A percentile compares a stretch with the other conserved stretches of the same genome.
Evolutionary conservation across 2,329 filamentous ascomycete species (phyloP).

Genomic region (Neodidymelliopsis sp.): DNA sequence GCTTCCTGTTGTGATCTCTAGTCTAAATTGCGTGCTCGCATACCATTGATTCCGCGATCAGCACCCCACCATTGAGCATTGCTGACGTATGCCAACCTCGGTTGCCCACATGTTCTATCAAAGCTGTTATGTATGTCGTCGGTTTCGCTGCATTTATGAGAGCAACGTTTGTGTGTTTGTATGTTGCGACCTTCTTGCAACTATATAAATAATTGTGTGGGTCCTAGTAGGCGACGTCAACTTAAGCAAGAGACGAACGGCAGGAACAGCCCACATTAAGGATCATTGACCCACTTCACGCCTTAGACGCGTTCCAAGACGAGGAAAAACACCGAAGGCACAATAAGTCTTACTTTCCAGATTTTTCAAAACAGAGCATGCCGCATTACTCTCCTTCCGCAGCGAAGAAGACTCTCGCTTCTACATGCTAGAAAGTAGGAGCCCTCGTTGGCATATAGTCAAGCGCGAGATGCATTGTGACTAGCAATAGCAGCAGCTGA

Average conservation of each 20-base stretch:
- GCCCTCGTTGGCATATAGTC: no score
- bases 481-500: no score
- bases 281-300: constrained; percentile 12
- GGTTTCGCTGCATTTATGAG: neutral
- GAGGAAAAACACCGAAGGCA: neutral
- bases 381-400: neutral
- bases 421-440: no score
- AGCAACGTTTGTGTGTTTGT: neutral
- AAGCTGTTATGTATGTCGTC: neutral
- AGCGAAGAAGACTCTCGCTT: no score
- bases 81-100: constrained; percentile 21
- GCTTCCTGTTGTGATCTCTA: constrained; percentile 37
- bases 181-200: neutral
- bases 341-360: no score
- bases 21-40: constrained; percentile 42
- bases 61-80: constrained; percentile 14
- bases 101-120: constrained; percentile 9
- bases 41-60: constrained; percentile 20
- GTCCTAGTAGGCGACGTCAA: constrained; percentile 5
- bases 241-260: constrained; percentile 12
- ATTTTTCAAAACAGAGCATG: no score
- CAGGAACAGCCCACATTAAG: constrained; percentile 7
- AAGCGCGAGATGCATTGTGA: no score
- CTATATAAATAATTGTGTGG: neutral
- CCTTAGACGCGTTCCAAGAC: constrained; percentile 13